phyloP scores from a whole-genome alignment of 1,284 basidiomycete species.

The Pascua sp. region DNA sequence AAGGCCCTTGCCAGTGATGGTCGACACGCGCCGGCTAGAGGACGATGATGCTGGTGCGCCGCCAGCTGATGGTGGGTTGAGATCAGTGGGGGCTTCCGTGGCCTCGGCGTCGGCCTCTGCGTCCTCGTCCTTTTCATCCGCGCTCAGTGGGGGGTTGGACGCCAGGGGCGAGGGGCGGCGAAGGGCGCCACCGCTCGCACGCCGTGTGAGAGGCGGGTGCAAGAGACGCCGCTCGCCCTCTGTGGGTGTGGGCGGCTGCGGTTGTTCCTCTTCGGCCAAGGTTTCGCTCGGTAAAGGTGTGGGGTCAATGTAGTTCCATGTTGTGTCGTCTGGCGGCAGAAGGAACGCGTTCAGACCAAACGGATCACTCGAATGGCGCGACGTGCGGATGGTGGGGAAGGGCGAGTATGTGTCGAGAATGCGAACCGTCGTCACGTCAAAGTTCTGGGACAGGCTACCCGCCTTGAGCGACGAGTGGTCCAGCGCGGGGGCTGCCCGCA shows the following conservation, averaged over 20 bases:
- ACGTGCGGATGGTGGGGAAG: constrained; percentile 36
- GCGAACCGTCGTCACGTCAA: constrained; percentile 2
- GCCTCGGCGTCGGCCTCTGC: not conserved
- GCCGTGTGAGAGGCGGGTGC: too few relatives aligned
- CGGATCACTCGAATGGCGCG: constrained; percentile 27
- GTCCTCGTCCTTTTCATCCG: constrained; percentile 1
- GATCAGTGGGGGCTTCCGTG: not conserved
- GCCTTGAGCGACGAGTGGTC: constrained; percentile 1
- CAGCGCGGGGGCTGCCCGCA: not conserved
- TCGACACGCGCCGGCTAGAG: too few relatives aligned
- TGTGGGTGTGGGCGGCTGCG: not conserved
- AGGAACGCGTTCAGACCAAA: constrained; percentile 41
- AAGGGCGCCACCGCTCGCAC: not conserved
- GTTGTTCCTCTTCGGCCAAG: constrained; percentile 3
- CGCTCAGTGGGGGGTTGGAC: constrained; percentile 28
- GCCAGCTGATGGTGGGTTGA: too few relatives aligned
- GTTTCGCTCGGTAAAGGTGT: constrained; percentile 10
- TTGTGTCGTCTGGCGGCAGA: constrained; percentile 34
- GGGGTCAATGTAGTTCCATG: constrained; percentile 37
- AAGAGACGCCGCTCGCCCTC: too few relatives aligned
- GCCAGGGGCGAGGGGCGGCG: constrained; percentile 22
- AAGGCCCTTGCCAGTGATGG: not conserved
- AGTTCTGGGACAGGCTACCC: not conserved
- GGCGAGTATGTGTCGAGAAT: constrained; percentile 36
- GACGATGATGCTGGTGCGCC: too few relatives aligned